Percentiles rank a stretch among this genome's conserved stretches.
phyloP scores from a whole-genome alignment of 2,329 filamentous ascomycete genomes.

The Beauveria sp. region DNA sequence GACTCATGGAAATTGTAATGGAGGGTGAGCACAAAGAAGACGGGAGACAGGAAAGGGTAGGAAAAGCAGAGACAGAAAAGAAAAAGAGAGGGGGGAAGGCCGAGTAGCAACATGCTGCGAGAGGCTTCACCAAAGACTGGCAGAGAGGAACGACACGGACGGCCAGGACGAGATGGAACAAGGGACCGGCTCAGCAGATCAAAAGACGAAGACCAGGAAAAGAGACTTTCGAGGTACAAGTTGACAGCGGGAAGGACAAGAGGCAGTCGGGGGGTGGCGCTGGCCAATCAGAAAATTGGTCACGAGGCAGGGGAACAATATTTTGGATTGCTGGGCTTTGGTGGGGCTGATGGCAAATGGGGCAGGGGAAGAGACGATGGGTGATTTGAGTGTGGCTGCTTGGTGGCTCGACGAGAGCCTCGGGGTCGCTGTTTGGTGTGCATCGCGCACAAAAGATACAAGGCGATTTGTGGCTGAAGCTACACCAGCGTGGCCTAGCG shows the following conservation, averaged over 20 bases:
- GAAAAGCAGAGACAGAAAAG: conserved; percentile 18
- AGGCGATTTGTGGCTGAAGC: conserved; percentile 6
- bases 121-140: conserved; percentile 9
- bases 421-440: not conserved
- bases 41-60: conserved; percentile 13
- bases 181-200: conserved; percentile 9
- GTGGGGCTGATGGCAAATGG: not conserved
- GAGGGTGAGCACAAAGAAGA: conserved; percentile 17
- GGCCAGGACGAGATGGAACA: not conserved
- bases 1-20: conserved; percentile 24
- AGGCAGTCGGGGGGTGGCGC: conserved; percentile 15
- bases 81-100: conserved; percentile 13
- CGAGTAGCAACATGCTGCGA: conserved; percentile 12
- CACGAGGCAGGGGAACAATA: conserved; percentile 23
- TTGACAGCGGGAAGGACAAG: conserved; percentile 8
- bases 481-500: not conserved
- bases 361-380: not conserved
- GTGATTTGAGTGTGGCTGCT: conserved; percentile 1
- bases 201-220: not conserved
- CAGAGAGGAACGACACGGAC: not conserved
- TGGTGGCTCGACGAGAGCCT: not conserved
- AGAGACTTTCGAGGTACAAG: conserved; percentile 19
- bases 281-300: conserved; percentile 34
- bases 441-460: not conserved
- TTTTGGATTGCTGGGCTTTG: conserved; percentile 16